Evolutionary conservation across 441 rosid species (phyloP).

Genomic region (Dalechampia spathulata): DNA sequence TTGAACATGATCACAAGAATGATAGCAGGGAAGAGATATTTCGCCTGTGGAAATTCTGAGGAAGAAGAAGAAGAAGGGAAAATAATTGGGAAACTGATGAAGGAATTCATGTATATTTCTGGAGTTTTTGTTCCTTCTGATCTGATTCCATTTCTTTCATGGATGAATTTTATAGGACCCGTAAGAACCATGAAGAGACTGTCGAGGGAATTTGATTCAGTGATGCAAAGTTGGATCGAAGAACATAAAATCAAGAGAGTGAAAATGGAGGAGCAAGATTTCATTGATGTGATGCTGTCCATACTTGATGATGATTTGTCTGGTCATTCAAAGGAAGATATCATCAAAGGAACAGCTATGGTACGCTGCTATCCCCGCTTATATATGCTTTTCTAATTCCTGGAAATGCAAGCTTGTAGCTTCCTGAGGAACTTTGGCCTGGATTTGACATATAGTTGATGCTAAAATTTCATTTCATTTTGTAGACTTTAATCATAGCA

Average conservation of each 20-base stretch:
- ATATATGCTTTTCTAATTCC: background rate
- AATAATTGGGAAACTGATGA: background rate
- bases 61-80: background rate
- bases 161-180: slow-evolving; percentile 9
- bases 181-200: slow-evolving; percentile 6
- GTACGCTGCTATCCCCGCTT: background rate
- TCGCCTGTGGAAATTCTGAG: background rate
- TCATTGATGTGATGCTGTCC: slow-evolving; percentile 20
- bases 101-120: slow-evolving; percentile 4
- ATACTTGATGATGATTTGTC: slow-evolving; percentile 1
- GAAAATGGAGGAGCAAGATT: slow-evolving; percentile 2
- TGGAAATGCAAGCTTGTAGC: too few relatives aligned
- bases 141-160: slow-evolving; percentile 8
- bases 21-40: slow-evolving; percentile 15
- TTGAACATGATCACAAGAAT: slow-evolving; percentile 13
- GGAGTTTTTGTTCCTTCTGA: slow-evolving; percentile 6
- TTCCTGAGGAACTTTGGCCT: too few relatives aligned
- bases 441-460: too few relatives aligned
- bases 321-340: slow-evolving; percentile 6
- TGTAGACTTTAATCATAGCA: slow-evolving; percentile 37
- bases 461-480: too few relatives aligned
- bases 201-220: slow-evolving; percentile 3
- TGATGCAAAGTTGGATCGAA: slow-evolving; percentile 12
- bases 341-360: slow-evolving; percentile 11
- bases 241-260: slow-evolving; percentile 8